Conservation (phyloP, 768 basidiomycete species). For the Xerocomellus chrysenteron region DNA sequence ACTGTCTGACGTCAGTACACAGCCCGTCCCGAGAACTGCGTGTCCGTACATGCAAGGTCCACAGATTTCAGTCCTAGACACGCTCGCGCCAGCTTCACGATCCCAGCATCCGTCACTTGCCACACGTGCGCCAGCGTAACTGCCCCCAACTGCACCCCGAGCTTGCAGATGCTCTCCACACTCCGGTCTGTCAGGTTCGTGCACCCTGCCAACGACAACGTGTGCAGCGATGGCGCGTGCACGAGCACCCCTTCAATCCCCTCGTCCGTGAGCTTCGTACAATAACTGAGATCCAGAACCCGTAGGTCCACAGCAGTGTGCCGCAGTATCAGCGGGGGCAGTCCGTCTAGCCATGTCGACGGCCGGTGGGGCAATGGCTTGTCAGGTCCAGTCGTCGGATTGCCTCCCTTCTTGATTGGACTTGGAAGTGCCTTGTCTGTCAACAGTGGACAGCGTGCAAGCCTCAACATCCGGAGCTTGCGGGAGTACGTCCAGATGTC, state of each 20-base stretch:
- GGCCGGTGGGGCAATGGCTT: conserved; percentile 58
- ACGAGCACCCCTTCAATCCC: conserved; percentile 72
- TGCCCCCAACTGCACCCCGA: conserved; percentile 76
- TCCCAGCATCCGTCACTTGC: conserved; percentile 75
- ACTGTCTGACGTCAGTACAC: conserved; percentile 43
- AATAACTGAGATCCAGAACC: conserved; percentile 74
- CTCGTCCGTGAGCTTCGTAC: conserved; percentile 67
- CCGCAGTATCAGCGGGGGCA: conserved; percentile 63
- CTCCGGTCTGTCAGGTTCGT: conserved; percentile 67
- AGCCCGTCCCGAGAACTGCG: conserved; percentile 14
- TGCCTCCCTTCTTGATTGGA: conserved; percentile 35
- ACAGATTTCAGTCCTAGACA: conserved; percentile 78
- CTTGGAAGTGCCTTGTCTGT: conserved; percentile 81
- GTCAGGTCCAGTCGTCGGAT: conserved; percentile 31
- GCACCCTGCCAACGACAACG: conserved; percentile 78
- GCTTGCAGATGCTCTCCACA: conserved; percentile 62
- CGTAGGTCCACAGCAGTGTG: conserved; percentile 73
- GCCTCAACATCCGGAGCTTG: conserved; percentile 69
- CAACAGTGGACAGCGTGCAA: conserved; percentile 74
- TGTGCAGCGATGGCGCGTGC: conserved; percentile 76
- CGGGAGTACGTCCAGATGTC: conserved; percentile 84
- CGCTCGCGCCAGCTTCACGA: conserved; percentile 63
- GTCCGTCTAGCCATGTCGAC: conserved; percentile 55
- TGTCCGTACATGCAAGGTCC: conserved; percentile 77
- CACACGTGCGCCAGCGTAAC: conserved; percentile 78